Evolutionary conservation across 768 basidiomycete species (phyloP), one percentile per base, ranked within the genome.

Genomic region (Tylopilus rubrobrunneus): DNA sequence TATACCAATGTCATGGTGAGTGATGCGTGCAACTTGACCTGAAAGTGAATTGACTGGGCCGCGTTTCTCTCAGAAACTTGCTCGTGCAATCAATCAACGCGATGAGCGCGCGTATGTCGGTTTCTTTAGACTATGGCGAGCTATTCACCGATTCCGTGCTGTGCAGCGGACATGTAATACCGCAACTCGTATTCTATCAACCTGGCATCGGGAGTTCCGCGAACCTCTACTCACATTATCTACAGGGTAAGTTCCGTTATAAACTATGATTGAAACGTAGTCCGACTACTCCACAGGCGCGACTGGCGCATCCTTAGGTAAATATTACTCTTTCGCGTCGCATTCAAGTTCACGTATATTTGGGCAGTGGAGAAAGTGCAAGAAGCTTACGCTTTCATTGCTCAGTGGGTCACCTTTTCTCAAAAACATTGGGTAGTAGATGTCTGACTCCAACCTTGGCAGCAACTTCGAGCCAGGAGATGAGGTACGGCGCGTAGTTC

Each of bases 391-490:
- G 84, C 79, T 17, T 89, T 89, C 63, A 84, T 89, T 59, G 81
- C 87, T 21, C 85, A 89, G 86, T 89, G 60, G 67, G 86, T 72
- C 14, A 17, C 44, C 6, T 33, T 25, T 53, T n/a, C 28, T 48
- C 25, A 33, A 37, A 19, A 12, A 14, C 27, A 7, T 49, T 27
- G 21, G 28, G 17, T 8, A 4, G 29, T 27, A 48, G 19, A 23
- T 5, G n/a, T 49, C 27, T 40, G 19, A 51, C 44, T 45, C 33
- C 23, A 52, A 48, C 23, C 3, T 36, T 14, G 41, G 39, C 54
- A 89, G 87, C 56, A 89, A 89, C 57, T 89, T 83, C 58, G 72
- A 70, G 46, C 81, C 82, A n/a, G 87, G 85, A 47, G 87, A 89
- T 67, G 87, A 89, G 75, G 87, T 85, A 59, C 21, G 60, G n/a